phyloP scores from a whole-genome alignment of 192 early-diverging fungal genomes.

The Jimgerdemannia lactiflua region DNA sequence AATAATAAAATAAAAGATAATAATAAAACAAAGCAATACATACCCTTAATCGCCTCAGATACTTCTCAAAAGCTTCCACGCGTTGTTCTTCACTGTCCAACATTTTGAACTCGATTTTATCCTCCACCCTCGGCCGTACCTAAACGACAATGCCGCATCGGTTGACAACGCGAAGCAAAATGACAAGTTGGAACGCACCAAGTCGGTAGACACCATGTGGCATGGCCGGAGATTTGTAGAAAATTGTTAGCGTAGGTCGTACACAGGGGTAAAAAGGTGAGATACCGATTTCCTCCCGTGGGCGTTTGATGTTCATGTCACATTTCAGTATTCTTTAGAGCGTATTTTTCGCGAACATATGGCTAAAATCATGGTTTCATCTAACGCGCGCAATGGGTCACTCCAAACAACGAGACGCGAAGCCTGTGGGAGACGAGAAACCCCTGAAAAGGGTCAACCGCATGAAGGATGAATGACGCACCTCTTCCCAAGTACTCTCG shows the following conservation, averaged over 20 bases:
- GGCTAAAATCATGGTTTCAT: too few relatives aligned
- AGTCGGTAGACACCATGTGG: conserved; percentile 2
- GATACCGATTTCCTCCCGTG: not conserved
- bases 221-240: not conserved
- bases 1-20: too few relatives aligned
- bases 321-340: too few relatives aligned
- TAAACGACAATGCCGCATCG: conserved; percentile 9
- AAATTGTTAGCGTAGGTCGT: not conserved
- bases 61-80: conserved; percentile 73
- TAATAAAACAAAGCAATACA: not conserved
- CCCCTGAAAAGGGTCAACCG: conserved; percentile 11
- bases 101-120: conserved; percentile 59
- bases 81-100: conserved; percentile 64
- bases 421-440: not conserved
- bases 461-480: conserved; percentile 12
- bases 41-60: conserved; percentile 64
- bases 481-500: conserved; percentile 68
- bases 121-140: conserved; percentile 39
- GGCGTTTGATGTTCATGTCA: too few relatives aligned
- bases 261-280: not conserved
- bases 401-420: too few relatives aligned
- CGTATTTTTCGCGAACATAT: too few relatives aligned
- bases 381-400: too few relatives aligned
- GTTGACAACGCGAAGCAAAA: conserved; percentile 11
- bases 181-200: not conserved